A percentile compares a stretch with the other conserved stretches of the same genome.
Evolutionary conservation across 768 basidiomycete species (phyloP).

Genomic region (Gelatoporia subvermispora): DNA sequence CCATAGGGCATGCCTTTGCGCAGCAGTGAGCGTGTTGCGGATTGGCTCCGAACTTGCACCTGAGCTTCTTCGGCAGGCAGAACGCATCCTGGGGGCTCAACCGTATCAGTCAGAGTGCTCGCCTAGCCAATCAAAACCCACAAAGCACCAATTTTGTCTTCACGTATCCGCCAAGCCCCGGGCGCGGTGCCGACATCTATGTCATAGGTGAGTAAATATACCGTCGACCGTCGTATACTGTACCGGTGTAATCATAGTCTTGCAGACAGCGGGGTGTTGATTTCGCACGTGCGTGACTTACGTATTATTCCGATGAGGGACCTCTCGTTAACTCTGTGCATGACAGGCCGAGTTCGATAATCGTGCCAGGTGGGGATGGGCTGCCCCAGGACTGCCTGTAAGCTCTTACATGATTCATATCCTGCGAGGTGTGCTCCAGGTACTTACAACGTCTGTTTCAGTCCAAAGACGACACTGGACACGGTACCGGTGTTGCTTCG

Average conservation of each 20-base stretch:
- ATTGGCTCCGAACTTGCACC: neutral
- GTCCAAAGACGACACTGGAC: neutral
- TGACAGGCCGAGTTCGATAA: neutral
- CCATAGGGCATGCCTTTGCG: too few relatives aligned
- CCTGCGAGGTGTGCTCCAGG: neutral
- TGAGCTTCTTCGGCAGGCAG: neutral
- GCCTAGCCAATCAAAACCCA: neutral
- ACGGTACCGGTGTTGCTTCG: neutral
- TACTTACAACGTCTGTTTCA: too few relatives aligned
- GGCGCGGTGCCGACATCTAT: neutral
- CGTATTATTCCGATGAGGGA: too few relatives aligned
- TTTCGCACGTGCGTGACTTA: neutral
- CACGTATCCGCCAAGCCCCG: neutral
- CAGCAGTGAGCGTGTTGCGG: too few relatives aligned
- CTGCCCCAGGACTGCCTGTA: neutral
- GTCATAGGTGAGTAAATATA: neutral
- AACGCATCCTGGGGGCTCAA: neutral
- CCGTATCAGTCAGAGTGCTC: neutral
- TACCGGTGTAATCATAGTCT: too few relatives aligned
- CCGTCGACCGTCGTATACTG: too few relatives aligned
- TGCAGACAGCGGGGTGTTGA: neutral
- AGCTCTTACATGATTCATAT: neutral
- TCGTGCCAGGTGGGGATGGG: neutral
- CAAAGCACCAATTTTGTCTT: neutral
- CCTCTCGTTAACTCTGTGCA: too few relatives aligned